Evolutionary conservation across 352 stramenopile species (phyloP).

Genomic region (Pilasporangium apinafurcum): DNA sequence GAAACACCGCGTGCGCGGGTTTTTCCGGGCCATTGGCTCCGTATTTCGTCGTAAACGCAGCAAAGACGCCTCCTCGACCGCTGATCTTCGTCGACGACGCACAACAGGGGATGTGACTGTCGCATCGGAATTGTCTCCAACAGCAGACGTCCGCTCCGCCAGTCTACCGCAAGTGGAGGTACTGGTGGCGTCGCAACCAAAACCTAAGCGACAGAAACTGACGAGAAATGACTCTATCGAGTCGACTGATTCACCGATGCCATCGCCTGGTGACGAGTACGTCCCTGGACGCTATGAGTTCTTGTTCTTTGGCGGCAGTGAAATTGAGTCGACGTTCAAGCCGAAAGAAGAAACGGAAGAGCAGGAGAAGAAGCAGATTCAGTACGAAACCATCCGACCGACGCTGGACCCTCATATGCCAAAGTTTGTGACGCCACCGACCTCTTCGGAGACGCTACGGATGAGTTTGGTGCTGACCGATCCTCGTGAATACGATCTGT

Average conservation of each 20-base stretch:
- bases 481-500: slow-evolving; percentile 55
- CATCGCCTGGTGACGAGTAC: slow-evolving; percentile 20
- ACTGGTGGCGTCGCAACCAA: no score
- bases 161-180: no score
- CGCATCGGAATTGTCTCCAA: no score
- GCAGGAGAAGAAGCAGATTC: slow-evolving; percentile 26
- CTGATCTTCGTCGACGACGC: no score
- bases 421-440: slow-evolving; percentile 56
- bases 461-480: slow-evolving; percentile 38
- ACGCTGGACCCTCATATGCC: slow-evolving; percentile 52
- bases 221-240: no score
- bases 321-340: slow-evolving; percentile 39
- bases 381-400: slow-evolving; percentile 48
- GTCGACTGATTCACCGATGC: slow-evolving; percentile 17
- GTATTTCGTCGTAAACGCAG: slow-evolving; percentile 39
- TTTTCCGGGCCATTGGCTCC: slow-evolving; percentile 41
- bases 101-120: no score
- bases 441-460: slow-evolving; percentile 24
- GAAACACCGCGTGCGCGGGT: no score
- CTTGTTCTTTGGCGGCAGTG: slow-evolving; percentile 60
- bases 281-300: slow-evolving; percentile 26
- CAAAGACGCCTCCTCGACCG: slow-evolving; percentile 5
- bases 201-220: no score
- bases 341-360: no score
- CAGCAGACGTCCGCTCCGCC: no score